Evolutionary conservation across 2,329 filamentous ascomycete species (phyloP).

Genomic region (Teratosphaeria epicoccoides): DNA sequence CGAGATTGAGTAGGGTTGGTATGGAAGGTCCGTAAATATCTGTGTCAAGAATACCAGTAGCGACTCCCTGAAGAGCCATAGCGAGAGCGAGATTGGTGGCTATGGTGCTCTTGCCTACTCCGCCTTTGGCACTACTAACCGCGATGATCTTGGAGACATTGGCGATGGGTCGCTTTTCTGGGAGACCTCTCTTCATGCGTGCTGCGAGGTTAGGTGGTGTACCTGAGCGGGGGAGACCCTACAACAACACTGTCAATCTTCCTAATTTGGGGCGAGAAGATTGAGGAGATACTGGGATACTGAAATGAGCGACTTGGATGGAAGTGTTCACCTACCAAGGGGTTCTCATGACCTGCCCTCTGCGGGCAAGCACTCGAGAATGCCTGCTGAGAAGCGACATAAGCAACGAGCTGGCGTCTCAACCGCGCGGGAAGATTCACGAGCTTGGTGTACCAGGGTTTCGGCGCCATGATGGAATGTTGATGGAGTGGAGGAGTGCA

Average conservation of each 20-base stretch:
- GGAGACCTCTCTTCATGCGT: constrained; percentile 65
- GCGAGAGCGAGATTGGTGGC: constrained; percentile 85
- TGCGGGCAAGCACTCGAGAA: not conserved
- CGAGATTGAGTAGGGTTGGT: constrained; percentile 66
- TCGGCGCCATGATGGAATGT: not conserved
- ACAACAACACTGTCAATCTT: not conserved
- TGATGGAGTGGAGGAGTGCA: not conserved
- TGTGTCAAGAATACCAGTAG: constrained; percentile 81
- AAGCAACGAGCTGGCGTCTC: not conserved
- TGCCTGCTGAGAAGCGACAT: not conserved
- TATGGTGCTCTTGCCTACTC: constrained; percentile 95
- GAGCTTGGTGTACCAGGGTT: not conserved
- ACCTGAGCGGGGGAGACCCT: constrained; percentile 77
- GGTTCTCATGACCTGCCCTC: constrained; percentile 16
- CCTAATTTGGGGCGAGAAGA: not conserved
- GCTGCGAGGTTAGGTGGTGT: constrained; percentile 52
- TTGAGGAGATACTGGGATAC: not conserved
- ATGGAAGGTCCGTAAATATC: constrained; percentile 96
- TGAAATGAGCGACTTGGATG: not conserved
- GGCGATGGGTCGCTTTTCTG: constrained; percentile 67
- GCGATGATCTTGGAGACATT: constrained; percentile 87
- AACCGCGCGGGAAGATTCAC: not conserved
- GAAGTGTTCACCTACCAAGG: constrained; percentile 10
- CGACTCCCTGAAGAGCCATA: constrained; percentile 70
- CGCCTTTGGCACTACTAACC: constrained; percentile 94